Percentiles rank a stretch among this genome's conserved stretches.
These are phyloP conservation scores for Spongospora subterranea DNA, from an alignment of 208 protist species.

Conservation along the genomic window DNA sequence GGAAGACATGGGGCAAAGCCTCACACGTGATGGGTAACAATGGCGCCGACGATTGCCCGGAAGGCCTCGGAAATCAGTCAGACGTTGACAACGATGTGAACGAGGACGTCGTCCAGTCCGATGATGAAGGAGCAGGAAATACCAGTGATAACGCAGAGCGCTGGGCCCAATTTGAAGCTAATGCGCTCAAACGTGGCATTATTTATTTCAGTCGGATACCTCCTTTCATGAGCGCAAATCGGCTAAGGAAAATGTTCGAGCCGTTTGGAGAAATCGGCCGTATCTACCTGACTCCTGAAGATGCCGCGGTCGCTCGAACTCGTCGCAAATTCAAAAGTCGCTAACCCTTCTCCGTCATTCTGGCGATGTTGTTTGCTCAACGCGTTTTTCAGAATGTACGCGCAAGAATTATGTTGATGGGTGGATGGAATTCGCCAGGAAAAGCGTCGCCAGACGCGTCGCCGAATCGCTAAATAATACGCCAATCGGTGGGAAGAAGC, in stretches of 20 bases:
- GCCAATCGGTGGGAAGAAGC: constrained; percentile 71
- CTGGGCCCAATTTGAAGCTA: neutral
- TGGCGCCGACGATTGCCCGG: too few relatives aligned
- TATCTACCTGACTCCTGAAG: constrained; percentile 65
- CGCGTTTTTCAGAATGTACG: constrained; percentile 8
- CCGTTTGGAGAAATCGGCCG: constrained; percentile 64
- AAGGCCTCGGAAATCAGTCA: too few relatives aligned
- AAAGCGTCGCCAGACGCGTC: constrained; percentile 59
- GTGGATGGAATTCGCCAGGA: constrained; percentile 67
- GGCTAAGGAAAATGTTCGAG: constrained; percentile 1
- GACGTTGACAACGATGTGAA: neutral
- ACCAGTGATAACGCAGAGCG: neutral
- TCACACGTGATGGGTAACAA: too few relatives aligned
- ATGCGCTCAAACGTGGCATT: neutral
- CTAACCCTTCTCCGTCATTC: neutral
- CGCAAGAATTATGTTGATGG: constrained; percentile 62
- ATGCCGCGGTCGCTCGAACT: neutral
- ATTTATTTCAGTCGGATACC: constrained; percentile 54
- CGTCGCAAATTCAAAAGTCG: constrained; percentile 2
- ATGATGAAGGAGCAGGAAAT: neutral
- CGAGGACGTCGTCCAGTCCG: neutral
- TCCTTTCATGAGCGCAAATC: constrained; percentile 21
- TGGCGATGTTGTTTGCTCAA: neutral
- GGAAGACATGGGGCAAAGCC: too few relatives aligned
- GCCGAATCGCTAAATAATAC: constrained; percentile 65